phyloP scores from a whole-genome alignment of 257 asterid species.

The Paulownia fortunei region DNA sequence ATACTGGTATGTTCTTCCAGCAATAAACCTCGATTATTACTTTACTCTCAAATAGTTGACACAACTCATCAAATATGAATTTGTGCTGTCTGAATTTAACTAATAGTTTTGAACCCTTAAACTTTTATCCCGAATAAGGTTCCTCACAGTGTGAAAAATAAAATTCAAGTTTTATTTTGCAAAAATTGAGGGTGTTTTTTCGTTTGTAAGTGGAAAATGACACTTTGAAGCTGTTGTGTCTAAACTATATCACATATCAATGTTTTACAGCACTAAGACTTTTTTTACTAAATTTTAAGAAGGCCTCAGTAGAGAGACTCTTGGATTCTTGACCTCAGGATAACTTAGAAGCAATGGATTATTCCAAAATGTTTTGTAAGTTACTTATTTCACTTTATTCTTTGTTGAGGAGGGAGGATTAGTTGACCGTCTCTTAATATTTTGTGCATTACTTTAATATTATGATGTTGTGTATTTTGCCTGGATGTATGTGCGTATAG shows the following conservation, averaged over 20 bases:
- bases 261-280: background rate
- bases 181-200: background rate
- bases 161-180: background rate
- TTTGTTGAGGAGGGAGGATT: constrained; percentile 14
- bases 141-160: background rate
- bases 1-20: constrained; percentile 58
- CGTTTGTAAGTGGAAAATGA: background rate
- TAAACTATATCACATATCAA: background rate
- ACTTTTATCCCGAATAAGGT: background rate
- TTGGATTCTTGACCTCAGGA: constrained; percentile 1
- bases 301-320: background rate
- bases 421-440: constrained; percentile 1
- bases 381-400: background rate
- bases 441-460: constrained; percentile 12
- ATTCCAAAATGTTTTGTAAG: background rate
- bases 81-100: constrained; percentile 1
- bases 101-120: background rate
- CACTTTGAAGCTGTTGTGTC: background rate
- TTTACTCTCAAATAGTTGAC: constrained; percentile 12
- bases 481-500: background rate
- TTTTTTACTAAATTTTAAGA: background rate
- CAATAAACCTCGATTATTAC: constrained; percentile 9
- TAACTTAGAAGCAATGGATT: background rate
- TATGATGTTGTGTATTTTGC: background rate
- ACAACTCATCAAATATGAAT: background rate